Evolutionary conservation across 768 basidiomycete genomes (phyloP).

Genomic region (Scleroderma bovista): DNA sequence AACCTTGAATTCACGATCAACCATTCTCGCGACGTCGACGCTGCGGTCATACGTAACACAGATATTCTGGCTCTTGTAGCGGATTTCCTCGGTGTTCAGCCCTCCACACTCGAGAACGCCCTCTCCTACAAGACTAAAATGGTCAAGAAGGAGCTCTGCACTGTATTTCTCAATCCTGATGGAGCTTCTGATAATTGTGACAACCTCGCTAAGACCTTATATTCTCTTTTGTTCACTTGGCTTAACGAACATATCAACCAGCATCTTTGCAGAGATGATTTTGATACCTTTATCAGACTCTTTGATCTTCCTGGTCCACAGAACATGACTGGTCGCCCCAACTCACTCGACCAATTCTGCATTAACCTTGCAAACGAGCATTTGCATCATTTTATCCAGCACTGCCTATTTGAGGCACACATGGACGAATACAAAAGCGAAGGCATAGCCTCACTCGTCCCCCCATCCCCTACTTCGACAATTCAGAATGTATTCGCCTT

Average conservation of each 20-base stretch:
- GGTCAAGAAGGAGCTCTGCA: constrained; percentile 98
- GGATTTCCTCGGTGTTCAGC: constrained; percentile 84
- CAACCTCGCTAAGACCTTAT: constrained; percentile 88
- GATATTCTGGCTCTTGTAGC: constrained; percentile 81
- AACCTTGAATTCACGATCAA: constrained; percentile 91
- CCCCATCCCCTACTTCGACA: constrained; percentile 81
- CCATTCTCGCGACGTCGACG: constrained; percentile 79
- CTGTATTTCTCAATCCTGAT: constrained; percentile 92
- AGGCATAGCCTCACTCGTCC: constrained; percentile 66
- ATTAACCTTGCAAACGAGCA: constrained; percentile 96
- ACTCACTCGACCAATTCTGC: constrained; percentile 94
- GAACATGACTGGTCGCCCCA: constrained; percentile 80
- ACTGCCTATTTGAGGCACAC: constrained; percentile 73
- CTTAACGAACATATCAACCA: constrained; percentile 95
- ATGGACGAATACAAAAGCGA: constrained; percentile 81
- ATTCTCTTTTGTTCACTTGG: constrained; percentile 94
- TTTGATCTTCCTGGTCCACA: constrained; percentile 93
- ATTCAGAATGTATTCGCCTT: no score
- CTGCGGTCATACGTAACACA: constrained; percentile 83
- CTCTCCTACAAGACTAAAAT: constrained; percentile 92
- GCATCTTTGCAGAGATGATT: constrained; percentile 90
- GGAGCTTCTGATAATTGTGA: constrained; percentile 91
- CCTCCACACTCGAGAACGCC: constrained; percentile 66
- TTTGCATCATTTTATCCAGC: constrained; percentile 77
- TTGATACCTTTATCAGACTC: constrained; percentile 84